Evolutionary conservation across 305 asterid species (phyloP), one percentile per base, ranked within the genome.

Genomic region (Plantago lanceolata): DNA sequence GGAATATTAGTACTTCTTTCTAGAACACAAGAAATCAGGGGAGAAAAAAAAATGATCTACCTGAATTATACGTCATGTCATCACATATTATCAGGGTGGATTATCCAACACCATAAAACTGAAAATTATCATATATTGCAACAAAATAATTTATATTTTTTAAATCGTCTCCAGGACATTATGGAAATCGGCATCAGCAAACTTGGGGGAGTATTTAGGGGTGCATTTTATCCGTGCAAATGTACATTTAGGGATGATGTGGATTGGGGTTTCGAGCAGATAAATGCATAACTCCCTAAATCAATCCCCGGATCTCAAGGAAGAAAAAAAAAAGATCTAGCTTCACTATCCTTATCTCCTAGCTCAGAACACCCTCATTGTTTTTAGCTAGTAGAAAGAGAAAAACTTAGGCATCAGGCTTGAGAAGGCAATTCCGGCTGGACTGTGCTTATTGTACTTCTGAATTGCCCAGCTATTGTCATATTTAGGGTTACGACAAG

Each of bases 1-100:
- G 24, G 29, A 65, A 62, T 45, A 49, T 48, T 63, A 57, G 64
- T 43, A 68, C 35, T 57, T 33, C 31, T 75, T 33, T 52, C 18
- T 40, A 40, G 47, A 40, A 12, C 47, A 40, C 47, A 3, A 12
- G 9, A 33, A 33, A 33, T 0, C 4, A 13, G 16, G 47, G 14
- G 47, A 12, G 12, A 40, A 13, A 40, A 40, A 40, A 40, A 40
- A 12, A 40, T 12, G 2, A 9, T 40, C 3, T 40, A 13, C 47
- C 47, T 13, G 16, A 12, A 40, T 13, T 12, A 12, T 40, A 0
- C 12, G 4, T 9, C 47, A 40, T 40, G n/a, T 40, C 47, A 40
- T 40, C 47, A 40, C 47, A 40, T 40, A 40, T 40, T 40, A 40
- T 40, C 47, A 40, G 47, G 47, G 47, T 40, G 16, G 12, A 40